These are phyloP conservation scores for Hibiscus tridactylites DNA, from an alignment of 345 rosid species.

Conservation along the genomic window DNA sequence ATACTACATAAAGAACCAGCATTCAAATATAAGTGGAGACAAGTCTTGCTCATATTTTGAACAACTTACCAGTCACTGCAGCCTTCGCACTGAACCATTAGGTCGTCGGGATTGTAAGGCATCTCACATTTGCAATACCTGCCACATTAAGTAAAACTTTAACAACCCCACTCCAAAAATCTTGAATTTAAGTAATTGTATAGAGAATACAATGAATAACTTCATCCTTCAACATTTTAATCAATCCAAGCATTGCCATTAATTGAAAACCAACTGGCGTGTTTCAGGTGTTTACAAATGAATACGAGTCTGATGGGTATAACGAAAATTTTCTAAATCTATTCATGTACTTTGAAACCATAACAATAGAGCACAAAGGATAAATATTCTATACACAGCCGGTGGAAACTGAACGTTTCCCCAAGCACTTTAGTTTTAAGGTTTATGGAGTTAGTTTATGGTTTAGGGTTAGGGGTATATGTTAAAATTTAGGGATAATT, in stretches of 20 bases:
- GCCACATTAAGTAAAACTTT: conserved; percentile 12
- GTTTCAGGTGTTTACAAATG: no score
- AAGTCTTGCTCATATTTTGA: neutral
- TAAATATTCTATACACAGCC: no score
- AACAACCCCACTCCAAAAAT: neutral
- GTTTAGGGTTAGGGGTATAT: no score
- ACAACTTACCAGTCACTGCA: conserved; percentile 80
- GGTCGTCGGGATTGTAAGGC: conserved; percentile 96
- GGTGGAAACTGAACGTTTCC: no score
- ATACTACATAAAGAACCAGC: neutral
- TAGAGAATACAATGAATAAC: neutral
- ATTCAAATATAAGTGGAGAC: neutral
- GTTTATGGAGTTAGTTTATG: no score
- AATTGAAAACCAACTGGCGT: neutral
- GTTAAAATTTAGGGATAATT: no score
- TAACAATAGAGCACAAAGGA: neutral
- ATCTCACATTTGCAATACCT: conserved; percentile 98
- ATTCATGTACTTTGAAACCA: neutral
- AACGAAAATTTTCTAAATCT: neutral
- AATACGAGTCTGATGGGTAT: no score
- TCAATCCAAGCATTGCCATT: neutral
- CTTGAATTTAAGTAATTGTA: neutral
- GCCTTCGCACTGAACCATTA: conserved; percentile 94
- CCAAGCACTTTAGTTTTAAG: no score
- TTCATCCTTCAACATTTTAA: neutral